Evolutionary conservation across 1,284 basidiomycete species (phyloP).

Genomic region (Uromyces viciae-fabae): DNA sequence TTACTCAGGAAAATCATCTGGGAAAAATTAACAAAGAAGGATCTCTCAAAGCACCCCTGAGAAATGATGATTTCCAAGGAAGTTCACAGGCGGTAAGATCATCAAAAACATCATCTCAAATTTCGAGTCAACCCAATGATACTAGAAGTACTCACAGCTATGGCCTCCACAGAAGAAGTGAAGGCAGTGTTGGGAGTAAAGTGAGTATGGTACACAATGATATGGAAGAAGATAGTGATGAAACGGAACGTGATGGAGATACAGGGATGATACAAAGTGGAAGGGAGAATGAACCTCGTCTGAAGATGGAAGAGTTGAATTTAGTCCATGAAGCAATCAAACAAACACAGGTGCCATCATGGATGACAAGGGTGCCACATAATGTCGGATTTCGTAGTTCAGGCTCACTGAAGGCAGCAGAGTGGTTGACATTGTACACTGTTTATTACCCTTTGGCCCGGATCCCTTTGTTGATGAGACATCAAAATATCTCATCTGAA

Average conservation of each 20-base stretch:
- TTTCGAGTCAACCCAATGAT: no score
- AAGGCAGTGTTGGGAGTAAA: no score
- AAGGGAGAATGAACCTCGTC: background rate
- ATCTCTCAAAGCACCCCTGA: no score
- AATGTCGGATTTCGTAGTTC: background rate
- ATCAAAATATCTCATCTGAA: no score
- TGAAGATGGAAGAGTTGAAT: background rate
- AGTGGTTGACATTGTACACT: constrained; percentile 13
- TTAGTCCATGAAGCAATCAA: background rate
- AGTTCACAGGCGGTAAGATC: no score
- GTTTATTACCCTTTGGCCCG: constrained; percentile 1
- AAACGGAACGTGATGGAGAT: background rate
- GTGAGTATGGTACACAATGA: no score
- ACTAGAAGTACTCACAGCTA: no score
- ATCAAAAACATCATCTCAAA: no score
- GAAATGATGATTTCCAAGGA: no score
- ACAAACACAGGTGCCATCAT: background rate
- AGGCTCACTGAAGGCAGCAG: background rate
- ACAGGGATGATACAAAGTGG: background rate
- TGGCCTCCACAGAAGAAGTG: background rate
- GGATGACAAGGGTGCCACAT: constrained; percentile 14
- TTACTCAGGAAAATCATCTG: no score
- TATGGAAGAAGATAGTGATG: background rate
- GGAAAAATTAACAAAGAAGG: no score
- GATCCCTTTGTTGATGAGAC: background rate